Evolutionary conservation across 495 filamentous ascomycete genomes (phyloP), one percentile per base, ranked within the genome.

Genomic region (Extremus antarcticus): DNA sequence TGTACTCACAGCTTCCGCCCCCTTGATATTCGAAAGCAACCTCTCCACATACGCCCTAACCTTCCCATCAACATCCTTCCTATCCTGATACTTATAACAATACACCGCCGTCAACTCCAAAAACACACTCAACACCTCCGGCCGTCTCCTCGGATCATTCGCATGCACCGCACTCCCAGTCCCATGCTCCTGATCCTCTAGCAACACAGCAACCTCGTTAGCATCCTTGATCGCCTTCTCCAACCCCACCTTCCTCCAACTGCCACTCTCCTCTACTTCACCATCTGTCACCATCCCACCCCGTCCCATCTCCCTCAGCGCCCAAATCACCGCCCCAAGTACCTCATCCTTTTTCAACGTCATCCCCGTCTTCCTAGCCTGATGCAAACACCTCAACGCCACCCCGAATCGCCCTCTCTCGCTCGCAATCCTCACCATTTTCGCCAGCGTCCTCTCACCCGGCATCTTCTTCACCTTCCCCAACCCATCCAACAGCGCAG

Each of bases 41-140:
- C 67, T 51, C 50, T 59, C 50, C 17, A 66, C 60, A 51, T 74
- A 74, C 29, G 45, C 65, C 38, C 43, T 53, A 4, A 73, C 71
- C 47, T 67, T 69, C 11, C 62, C 66, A 51, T 69, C 68, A 38
- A 25, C 54, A 49, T 74, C 71, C 38, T 61, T 50, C 0, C 63
- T 68, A 16, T 54, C 63, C 15, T 51, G 38, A 40, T 64, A 56
- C 47, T 53, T 66, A 40, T 55, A 58, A 17, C 64, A 69, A 17
- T 56, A 35, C 40, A 64, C 57, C 10, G 71, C 70, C 0, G 64
- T 60, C 40, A 74, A 46, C 50, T 70, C 69, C 4, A 72, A 51
- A n/a, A 66, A 62, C 11, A 67, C 24, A 0, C 63, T 68, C 32
- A 74, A 55, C 10, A 70, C 65, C 15, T 62, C 55, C 2, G 69